Conservation (phyloP, 768 basidiomycete genomes). For the Leccinum arenicola region DNA sequence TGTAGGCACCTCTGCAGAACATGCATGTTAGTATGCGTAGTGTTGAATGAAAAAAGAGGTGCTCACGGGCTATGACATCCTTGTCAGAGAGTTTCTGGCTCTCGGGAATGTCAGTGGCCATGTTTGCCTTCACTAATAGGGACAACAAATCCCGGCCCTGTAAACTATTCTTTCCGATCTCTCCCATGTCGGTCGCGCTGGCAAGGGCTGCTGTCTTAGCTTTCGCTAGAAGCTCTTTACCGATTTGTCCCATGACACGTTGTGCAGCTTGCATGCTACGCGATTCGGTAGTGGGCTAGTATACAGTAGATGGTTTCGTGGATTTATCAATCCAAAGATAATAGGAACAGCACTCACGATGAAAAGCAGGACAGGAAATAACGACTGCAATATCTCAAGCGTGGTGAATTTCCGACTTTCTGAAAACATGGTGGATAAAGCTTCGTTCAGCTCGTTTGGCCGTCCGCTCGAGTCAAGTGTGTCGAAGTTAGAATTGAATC, state of each 20-base stretch:
- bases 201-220: constrained; percentile 42
- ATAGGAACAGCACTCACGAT: constrained; percentile 33
- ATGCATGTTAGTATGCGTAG: neutral
- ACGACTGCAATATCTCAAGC: constrained; percentile 32
- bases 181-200: constrained; percentile 21
- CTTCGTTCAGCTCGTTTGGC: constrained; percentile 32
- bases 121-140: constrained; percentile 44
- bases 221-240: constrained; percentile 36
- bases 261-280: neutral
- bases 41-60: neutral
- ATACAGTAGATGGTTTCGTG: neutral
- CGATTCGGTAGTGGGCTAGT: neutral
- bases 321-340: neutral
- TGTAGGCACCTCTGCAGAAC: constrained; percentile 52
- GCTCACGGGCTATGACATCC: constrained; percentile 57
- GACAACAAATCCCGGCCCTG: constrained; percentile 50
- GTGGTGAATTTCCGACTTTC: constrained; percentile 8
- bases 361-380: constrained; percentile 37
- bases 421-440: constrained; percentile 32
- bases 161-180: constrained; percentile 33
- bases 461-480: constrained; percentile 25
- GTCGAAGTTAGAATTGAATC: constrained; percentile 39
- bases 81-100: constrained; percentile 56
- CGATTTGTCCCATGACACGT: constrained; percentile 38
- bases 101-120: constrained; percentile 55